A percentile compares a stretch with the other conserved stretches of the same genome.
Conservation (phyloP, 1,139 yeast species). For the Suzukiozyma palmioleophila region DNA sequence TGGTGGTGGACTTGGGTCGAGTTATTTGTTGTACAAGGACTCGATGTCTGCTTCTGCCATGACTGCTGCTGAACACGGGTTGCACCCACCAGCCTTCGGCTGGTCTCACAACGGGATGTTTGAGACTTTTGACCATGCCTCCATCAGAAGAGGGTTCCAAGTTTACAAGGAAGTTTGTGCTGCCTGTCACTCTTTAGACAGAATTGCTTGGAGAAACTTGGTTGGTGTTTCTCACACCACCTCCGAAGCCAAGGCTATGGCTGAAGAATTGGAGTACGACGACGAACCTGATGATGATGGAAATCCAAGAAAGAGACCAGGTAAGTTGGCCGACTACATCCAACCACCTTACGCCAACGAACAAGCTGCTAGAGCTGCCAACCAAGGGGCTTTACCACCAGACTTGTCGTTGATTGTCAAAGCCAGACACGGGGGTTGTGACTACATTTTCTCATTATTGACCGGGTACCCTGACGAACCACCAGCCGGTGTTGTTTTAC, state of each 20-base stretch:
- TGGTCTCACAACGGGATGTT: constrained; percentile 96
- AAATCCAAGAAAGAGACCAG: constrained; percentile 96
- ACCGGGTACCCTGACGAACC: constrained; percentile 99
- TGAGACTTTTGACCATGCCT: constrained; percentile 90
- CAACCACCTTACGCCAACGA: constrained; percentile 97
- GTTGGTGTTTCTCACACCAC: constrained; percentile 96
- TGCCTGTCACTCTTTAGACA: constrained; percentile 94
- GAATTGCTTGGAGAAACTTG: constrained; percentile 97
- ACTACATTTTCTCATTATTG: constrained; percentile 88
- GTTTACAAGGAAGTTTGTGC: constrained; percentile 99
- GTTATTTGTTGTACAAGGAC: constrained; percentile 74
- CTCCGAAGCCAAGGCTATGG: constrained; percentile 86
- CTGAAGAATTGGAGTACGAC: constrained; percentile 95
- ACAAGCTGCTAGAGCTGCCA: constrained; percentile 99
- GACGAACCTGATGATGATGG: constrained; percentile 99
- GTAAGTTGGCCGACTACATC: constrained; percentile 93
- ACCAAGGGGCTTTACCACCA: constrained; percentile 99
- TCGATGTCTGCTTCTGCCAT: constrained; percentile 86
- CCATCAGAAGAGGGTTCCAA: constrained; percentile 98
- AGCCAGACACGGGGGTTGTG: constrained; percentile 99
- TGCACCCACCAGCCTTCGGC: constrained; percentile 87
- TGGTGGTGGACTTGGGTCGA: constrained; percentile 64
- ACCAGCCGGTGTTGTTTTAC: constrained; percentile 93
- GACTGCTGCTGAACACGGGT: constrained; percentile 99
- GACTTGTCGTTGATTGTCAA: constrained; percentile 95